These are phyloP conservation scores for Oryza punctata DNA, from an alignment of 176 grass and related monocot species.

Conservation along the genomic window DNA sequence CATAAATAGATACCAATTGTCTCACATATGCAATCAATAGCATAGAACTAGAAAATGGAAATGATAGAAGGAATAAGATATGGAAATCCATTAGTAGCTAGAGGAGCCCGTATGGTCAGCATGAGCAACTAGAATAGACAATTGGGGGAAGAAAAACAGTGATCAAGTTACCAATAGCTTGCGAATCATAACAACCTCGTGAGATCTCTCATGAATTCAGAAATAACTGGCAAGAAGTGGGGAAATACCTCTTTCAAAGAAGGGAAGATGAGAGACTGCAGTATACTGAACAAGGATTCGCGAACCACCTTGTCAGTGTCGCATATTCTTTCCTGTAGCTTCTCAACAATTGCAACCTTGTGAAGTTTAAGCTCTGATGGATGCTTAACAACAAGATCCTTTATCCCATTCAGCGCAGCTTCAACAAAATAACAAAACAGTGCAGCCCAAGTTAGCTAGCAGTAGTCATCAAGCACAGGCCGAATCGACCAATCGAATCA, in stretches of 20 bases:
- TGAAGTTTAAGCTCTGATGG: conserved; percentile 81
- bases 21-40: conserved; percentile 11
- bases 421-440: conserved; percentile 26
- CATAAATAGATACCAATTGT: conserved; percentile 10
- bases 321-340: conserved; percentile 64
- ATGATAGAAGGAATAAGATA: background rate
- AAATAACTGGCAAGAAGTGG: background rate
- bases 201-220: background rate
- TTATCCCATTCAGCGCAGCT: conserved; percentile 76
- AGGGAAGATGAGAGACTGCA: conserved; percentile 73
- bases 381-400: conserved; percentile 71
- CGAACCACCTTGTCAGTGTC: conserved; percentile 74
- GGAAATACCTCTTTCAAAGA: conserved; percentile 81
- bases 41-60: conserved; percentile 16
- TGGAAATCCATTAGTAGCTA: conserved; percentile 9
- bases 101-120: background rate
- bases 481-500: background rate
- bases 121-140: background rate
- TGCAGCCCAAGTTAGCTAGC: background rate
- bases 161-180: conserved; percentile 11
- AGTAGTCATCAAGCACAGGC: background rate
- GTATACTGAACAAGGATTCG: conserved; percentile 62
- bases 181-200: background rate
- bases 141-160: background rate
- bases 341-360: conserved; percentile 80